Conservation (phyloP, 352 stramenopile species). For the Phytophthora brassicae region DNA sequence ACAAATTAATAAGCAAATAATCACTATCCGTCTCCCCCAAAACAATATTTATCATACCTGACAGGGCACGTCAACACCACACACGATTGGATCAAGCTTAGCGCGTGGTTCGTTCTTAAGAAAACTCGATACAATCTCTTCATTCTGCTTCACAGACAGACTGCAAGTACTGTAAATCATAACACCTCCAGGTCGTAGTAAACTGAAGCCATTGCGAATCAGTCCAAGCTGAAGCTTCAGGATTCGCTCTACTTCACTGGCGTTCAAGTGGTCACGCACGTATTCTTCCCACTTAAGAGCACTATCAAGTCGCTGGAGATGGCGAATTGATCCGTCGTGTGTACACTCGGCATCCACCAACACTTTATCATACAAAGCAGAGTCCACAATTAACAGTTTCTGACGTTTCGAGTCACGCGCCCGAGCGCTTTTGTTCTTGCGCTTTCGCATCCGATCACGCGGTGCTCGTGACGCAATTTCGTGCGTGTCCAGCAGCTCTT, state of each 20-base stretch:
- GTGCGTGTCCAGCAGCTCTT: slow-evolving; percentile 67
- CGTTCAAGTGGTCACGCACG: slow-evolving; percentile 64
- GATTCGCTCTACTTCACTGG: slow-evolving; percentile 56
- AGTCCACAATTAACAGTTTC: slow-evolving; percentile 31
- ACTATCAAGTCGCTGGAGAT: slow-evolving; percentile 74
- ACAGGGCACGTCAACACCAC: slow-evolving; percentile 43
- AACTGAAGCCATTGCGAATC: slow-evolving; percentile 85
- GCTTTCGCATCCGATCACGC: slow-evolving; percentile 73
- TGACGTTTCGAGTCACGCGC: slow-evolving; percentile 53
- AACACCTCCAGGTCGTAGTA: slow-evolving; percentile 84
- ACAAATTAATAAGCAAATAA: not conserved
- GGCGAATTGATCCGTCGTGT: slow-evolving; percentile 92
- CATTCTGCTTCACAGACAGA: slow-evolving; percentile 92
- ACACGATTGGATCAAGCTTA: slow-evolving; percentile 40
- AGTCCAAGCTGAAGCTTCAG: slow-evolving; percentile 58
- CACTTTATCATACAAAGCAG: slow-evolving; percentile 89
- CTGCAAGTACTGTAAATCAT: slow-evolving; percentile 97
- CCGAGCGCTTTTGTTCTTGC: slow-evolving; percentile 91
- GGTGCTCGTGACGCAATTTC: slow-evolving; percentile 53
- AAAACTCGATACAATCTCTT: slow-evolving; percentile 88
- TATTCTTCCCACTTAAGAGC: slow-evolving; percentile 79
- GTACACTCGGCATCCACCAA: slow-evolving; percentile 96
- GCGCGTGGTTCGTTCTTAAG: slow-evolving; percentile 51
- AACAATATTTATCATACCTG: slow-evolving; percentile 31
- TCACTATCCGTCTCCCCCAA: no score